Conservation (phyloP, 2,329 filamentous ascomycete genomes). For the Penicillium sp. region DNA sequence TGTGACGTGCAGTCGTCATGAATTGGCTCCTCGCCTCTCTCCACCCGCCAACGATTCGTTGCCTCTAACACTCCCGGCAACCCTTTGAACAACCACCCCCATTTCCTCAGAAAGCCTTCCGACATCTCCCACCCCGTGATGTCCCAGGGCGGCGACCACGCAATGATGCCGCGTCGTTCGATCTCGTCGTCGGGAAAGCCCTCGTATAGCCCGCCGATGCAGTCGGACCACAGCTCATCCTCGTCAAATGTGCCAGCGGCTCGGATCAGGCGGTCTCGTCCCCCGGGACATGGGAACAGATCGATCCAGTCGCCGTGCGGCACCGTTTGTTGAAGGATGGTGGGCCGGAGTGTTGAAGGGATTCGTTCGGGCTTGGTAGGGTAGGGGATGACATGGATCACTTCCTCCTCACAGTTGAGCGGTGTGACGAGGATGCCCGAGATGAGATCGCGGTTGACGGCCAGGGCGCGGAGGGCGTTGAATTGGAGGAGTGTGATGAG, state of each 20-base stretch:
- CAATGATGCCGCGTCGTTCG: constrained; percentile 42
- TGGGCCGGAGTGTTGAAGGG: constrained; percentile 39
- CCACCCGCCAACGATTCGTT: constrained; percentile 20
- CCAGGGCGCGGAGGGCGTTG: constrained; percentile 41
- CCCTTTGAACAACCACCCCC: constrained; percentile 16
- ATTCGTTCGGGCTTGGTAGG: constrained; percentile 29
- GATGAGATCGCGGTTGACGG: constrained; percentile 38
- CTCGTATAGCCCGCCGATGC: constrained; percentile 45
- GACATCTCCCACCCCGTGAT: constrained; percentile 44
- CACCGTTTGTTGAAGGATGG: constrained; percentile 39
- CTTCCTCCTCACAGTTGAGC: constrained; percentile 33
- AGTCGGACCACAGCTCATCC: constrained; percentile 46
- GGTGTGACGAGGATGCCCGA: constrained; percentile 34
- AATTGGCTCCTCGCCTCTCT: constrained; percentile 14
- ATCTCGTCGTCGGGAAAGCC: constrained; percentile 46
- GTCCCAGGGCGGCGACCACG: constrained; percentile 46
- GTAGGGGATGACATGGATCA: constrained; percentile 31
- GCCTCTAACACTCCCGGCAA: constrained; percentile 14
- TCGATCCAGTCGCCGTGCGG: constrained; percentile 46
- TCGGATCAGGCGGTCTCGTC: constrained; percentile 43
- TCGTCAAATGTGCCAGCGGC: constrained; percentile 41
- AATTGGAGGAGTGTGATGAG: constrained; percentile 46
- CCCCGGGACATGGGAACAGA: constrained; percentile 39
- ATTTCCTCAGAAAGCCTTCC: constrained; percentile 40
- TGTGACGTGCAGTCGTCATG: constrained; percentile 1